Percentiles rank a stretch among this genome's conserved stretches.
phyloP scores from a whole-genome alignment of 371 early-diverging fungal genomes.

The Aphelidium insulamus region DNA sequence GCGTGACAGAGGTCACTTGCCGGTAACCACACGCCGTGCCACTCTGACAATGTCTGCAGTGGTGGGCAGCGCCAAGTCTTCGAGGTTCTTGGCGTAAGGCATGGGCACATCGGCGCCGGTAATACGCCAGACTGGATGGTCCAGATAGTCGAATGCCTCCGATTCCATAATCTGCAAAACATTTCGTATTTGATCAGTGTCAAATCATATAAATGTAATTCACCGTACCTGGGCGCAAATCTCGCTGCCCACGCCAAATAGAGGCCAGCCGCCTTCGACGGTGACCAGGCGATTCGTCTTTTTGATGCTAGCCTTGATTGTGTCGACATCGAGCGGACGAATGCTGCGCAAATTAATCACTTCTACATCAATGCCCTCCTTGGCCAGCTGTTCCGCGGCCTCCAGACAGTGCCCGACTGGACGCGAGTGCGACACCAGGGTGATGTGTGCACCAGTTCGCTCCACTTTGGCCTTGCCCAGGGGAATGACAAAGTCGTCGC shows the following conservation, averaged over 20 bases:
- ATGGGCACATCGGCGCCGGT: conserved; percentile 97
- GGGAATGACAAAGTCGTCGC: conserved; percentile 69
- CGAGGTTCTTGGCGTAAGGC: conserved; percentile 94
- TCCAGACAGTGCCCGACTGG: conserved; percentile 73
- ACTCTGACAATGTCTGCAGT: conserved; percentile 44
- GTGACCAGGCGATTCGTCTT: conserved; percentile 95
- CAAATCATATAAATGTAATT: too few species aligned
- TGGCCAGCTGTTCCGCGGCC: conserved; percentile 72
- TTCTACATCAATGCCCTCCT: conserved; percentile 35
- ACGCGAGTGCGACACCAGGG: conserved; percentile 87
- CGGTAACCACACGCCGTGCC: conserved; percentile 2
- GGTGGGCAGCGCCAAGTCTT: conserved; percentile 73
- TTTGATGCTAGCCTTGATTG: conserved; percentile 78
- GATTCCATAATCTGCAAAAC: conserved; percentile 12
- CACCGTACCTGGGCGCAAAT: conserved; percentile 93
- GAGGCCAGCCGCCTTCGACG: conserved; percentile 96
- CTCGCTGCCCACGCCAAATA: conserved; percentile 92
- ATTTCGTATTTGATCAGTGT: conserved; percentile 15
- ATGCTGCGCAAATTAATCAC: conserved; percentile 97
- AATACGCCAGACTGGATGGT: conserved; percentile 85
- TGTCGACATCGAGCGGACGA: conserved; percentile 86
- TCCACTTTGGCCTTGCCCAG: conserved; percentile 96
- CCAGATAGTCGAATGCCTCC: conserved; percentile 86
- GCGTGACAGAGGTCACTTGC: too few species aligned
- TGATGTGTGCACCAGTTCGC: conserved; percentile 66